phyloP scores from a whole-genome alignment of 75 land plant species.

The Picea sitchensis region DNA sequence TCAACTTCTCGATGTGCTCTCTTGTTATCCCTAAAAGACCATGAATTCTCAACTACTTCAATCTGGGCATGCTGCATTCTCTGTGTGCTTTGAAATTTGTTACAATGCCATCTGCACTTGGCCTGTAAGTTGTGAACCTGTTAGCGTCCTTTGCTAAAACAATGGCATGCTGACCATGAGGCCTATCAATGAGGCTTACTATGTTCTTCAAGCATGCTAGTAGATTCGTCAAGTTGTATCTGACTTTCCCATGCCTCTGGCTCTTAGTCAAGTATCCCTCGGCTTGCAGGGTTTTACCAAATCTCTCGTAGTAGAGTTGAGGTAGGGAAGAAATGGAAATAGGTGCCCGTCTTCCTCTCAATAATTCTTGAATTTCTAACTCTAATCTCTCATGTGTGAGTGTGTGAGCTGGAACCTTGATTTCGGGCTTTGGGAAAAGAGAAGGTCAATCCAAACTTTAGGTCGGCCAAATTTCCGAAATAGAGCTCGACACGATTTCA shows the following conservation, averaged over 20 bases:
- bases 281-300: slow-evolving; percentile 76
- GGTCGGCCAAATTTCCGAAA: too few relatives aligned
- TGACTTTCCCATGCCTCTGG: slow-evolving; percentile 94
- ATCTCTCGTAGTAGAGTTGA: slow-evolving; percentile 70
- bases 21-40: too few relatives aligned
- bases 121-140: slow-evolving; percentile 26
- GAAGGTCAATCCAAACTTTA: too few relatives aligned
- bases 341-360: slow-evolving; percentile 62
- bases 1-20: too few relatives aligned
- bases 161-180: slow-evolving; percentile 97
- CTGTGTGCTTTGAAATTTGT: too few relatives aligned
- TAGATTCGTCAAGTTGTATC: slow-evolving; percentile 84
- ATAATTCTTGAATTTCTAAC: slow-evolving; percentile 68
- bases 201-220: slow-evolving; percentile 69
- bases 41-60: too few relatives aligned
- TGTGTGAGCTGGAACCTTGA: too few relatives aligned
- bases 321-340: slow-evolving; percentile 90
- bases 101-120: slow-evolving; percentile 7
- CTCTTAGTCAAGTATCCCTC: slow-evolving; percentile 97
- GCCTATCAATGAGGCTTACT: slow-evolving; percentile 81
- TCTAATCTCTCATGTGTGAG: slow-evolving; percentile 46
- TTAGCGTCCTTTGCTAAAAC: slow-evolving; percentile 90
- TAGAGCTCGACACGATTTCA: too few relatives aligned
- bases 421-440: too few relatives aligned
- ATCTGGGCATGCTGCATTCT: too few relatives aligned